A percentile compares a stretch with the other conserved stretches of the same genome.
Conservation (phyloP, 2,329 filamentous ascomycete genomes). For the Mollisiaceae sp. region DNA sequence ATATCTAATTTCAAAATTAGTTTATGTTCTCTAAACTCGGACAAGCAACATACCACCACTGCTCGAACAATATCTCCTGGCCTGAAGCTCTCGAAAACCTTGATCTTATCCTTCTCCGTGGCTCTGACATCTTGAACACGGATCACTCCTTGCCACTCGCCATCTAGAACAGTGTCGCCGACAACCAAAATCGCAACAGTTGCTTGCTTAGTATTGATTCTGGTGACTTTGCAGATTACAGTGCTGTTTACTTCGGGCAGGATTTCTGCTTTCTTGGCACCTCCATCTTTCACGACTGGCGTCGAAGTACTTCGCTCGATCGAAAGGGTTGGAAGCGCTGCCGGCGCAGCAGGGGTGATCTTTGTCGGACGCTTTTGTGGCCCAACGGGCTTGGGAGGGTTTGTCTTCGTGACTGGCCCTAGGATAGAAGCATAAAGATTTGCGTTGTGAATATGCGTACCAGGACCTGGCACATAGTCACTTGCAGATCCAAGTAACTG, state of each 20-base stretch:
- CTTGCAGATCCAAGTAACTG: constrained; percentile 73
- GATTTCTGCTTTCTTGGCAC: constrained; percentile 64
- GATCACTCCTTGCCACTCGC: constrained; percentile 85
- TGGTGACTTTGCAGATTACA: constrained; percentile 84
- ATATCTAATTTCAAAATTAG: constrained; percentile 69
- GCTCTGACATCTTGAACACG: constrained; percentile 89
- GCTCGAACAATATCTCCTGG: constrained; percentile 92
- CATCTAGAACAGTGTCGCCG: constrained; percentile 71
- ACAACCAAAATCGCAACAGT: constrained; percentile 87
- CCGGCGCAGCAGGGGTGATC: constrained; percentile 53
- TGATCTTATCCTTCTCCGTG: constrained; percentile 94
- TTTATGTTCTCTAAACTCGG: not conserved
- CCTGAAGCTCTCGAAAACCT: constrained; percentile 87
- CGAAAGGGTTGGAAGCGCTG: constrained; percentile 58
- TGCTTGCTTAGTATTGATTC: constrained; percentile 84
- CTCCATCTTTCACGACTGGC: constrained; percentile 21
- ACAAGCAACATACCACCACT: constrained; percentile 64
- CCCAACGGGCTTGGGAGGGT: constrained; percentile 47
- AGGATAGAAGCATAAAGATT: constrained; percentile 83
- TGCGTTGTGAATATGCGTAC: constrained; percentile 80
- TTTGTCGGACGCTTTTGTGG: constrained; percentile 65
- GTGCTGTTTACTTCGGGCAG: constrained; percentile 81
- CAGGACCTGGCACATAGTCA: constrained; percentile 75
- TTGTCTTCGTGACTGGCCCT: constrained; percentile 66
- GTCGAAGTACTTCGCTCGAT: constrained; percentile 48